These are phyloP conservation scores for Anthracocystis setariae DNA, from an alignment of 1,284 basidiomycete genomes.

Conservation along the genomic window DNA sequence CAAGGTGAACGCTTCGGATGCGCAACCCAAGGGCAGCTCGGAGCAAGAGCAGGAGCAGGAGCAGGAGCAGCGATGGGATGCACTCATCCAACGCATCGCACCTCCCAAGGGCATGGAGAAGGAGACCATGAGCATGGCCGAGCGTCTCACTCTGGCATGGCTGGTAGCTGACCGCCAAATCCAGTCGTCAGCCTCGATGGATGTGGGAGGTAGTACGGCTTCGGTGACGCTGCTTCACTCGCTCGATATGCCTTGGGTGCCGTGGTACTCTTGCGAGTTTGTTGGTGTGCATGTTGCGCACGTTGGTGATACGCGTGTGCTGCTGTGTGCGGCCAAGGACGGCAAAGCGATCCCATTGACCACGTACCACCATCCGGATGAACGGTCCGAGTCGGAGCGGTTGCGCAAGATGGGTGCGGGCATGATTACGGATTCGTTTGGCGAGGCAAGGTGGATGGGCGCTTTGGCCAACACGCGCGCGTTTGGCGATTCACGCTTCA, in stretches of 20 bases:
- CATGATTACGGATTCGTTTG: conserved; percentile 91
- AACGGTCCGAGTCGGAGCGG: conserved; percentile 82
- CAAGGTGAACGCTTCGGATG: not conserved
- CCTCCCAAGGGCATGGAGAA: conserved; percentile 49
- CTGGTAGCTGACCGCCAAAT: conserved; percentile 63
- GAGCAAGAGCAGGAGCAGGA: no score
- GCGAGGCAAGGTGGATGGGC: conserved; percentile 96
- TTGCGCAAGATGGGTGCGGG: conserved; percentile 87
- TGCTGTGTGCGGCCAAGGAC: conserved; percentile 79
- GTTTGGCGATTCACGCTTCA: conserved; percentile 91
- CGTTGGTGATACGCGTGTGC: conserved; percentile 82
- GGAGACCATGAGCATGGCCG: conserved; percentile 56
- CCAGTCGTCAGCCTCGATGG: conserved; percentile 50
- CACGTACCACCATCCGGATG: conserved; percentile 83
- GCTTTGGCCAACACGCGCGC: conserved; percentile 91
- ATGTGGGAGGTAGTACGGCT: conserved; percentile 80
- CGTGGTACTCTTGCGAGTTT: conserved; percentile 66
- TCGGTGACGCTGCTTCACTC: conserved; percentile 89
- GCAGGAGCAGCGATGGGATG: no score
- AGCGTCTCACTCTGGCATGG: conserved; percentile 64
- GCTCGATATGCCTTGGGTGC: conserved; percentile 75
- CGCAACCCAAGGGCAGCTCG: conserved; percentile 9
- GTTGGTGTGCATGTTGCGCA: conserved; percentile 80
- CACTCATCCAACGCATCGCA: conserved; percentile 40
- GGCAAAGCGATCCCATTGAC: conserved; percentile 79